These are phyloP conservation scores for Psidium friedrichsthalianum DNA, from an alignment of 345 rosid genomes.

Conservation along the genomic window DNA sequence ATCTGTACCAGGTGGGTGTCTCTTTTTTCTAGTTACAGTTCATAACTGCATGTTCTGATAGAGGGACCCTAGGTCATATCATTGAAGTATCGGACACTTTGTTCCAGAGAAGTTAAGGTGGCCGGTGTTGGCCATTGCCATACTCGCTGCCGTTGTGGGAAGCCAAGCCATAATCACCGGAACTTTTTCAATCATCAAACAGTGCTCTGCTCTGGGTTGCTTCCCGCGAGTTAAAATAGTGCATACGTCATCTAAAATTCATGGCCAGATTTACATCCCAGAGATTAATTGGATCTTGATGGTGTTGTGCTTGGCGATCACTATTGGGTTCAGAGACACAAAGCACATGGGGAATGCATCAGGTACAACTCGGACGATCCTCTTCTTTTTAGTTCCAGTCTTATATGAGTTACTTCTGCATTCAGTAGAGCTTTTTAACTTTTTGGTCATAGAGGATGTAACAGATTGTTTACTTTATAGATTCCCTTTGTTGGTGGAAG, in stretches of 20 bases:
- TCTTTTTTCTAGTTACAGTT: not conserved
- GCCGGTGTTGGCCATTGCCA: conserved; percentile 88
- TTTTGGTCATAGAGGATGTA: not conserved
- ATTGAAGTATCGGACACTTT: not conserved
- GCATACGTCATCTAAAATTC: conserved; percentile 84
- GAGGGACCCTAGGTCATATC: not conserved
- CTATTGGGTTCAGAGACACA: conserved; percentile 83
- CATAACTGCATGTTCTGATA: not conserved
- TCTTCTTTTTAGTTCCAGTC: not conserved
- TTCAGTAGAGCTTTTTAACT: not conserved
- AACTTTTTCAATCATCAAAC: conserved; percentile 85
- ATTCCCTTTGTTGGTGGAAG: not conserved
- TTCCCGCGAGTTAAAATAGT: conserved; percentile 80
- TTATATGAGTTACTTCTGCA: not conserved
- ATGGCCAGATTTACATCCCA: conserved; percentile 91
- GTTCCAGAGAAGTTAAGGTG: conserved; percentile 56
- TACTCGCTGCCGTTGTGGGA: conserved; percentile 91
- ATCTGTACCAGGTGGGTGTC: conserved; percentile 60
- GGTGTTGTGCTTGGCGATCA: conserved; percentile 77
- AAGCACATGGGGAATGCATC: conserved; percentile 83
- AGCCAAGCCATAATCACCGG: conserved; percentile 94
- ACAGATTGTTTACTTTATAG: not conserved
- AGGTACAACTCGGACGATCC: conserved; percentile 28
- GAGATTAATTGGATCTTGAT: conserved; percentile 91
- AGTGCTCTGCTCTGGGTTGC: conserved; percentile 77